Evolutionary conservation across 768 basidiomycete genomes (phyloP), one percentile per base, ranked within the genome.

Genomic region (Amylocystis lapponica): DNA sequence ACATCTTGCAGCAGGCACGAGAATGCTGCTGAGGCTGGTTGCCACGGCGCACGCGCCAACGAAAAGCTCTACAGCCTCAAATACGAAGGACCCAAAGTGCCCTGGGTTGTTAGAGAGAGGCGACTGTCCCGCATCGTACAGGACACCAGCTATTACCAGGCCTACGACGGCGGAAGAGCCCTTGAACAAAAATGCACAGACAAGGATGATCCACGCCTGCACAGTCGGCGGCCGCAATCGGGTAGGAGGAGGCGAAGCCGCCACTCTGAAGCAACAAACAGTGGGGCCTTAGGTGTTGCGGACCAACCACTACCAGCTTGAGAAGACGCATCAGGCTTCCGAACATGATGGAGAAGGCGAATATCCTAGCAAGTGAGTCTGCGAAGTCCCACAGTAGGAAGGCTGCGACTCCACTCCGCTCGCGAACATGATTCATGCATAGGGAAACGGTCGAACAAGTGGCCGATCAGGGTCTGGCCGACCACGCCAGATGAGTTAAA

Each of bases 351-450:
- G 49, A 50, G 42, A 56, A 55, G 33, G 47, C 46, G 39, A 51
- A 54, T 5, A 59, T 44, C n/a, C 45, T 46, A 0, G 49, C 43
- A 7, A 52, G 44, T 3, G 47, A 47, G 26, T 47, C 44, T n/a
- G 57, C 54, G 33, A 55, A 46, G 32, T 50, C 55, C 52, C 52
- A 59, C 11, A 57, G 46, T 22, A 53, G 46, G 45, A 55, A 54
- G 9, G 51, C 52, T 14, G 47, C 49, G 22, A 38, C 22, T 9
- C 51, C 44, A 23, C 49, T 50, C 16, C 45, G 23, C 51, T 54
- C 8, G 29, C 26, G 38, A 48, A 39, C 54, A 57, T 54, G 26
- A 57, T 39, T 41, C 48, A 49, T 13, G 52, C 51, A 43, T 56
- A 59, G 4, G 57, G 35, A 54, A 50, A 5, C 47, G 44, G 41